Base-by-base conservation (phyloP, 176 grass and related monocot genomes). In the Typha latifolia region DNA sequence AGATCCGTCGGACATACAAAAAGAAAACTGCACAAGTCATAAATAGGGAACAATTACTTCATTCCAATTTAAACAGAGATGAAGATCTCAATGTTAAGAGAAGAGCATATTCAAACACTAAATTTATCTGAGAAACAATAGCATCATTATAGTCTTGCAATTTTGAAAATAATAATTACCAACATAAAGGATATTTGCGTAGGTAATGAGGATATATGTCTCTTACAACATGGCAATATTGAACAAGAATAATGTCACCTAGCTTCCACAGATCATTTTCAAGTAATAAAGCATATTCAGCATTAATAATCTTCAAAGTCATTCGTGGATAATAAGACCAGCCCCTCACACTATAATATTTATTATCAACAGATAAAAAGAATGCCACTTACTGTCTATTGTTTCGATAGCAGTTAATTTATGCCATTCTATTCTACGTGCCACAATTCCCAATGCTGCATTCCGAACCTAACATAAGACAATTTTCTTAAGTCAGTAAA, bases 1-100 rank as follows among this genome's bases (percentile, higher is more conserved):
- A 97, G 76, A 97, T 97, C n/a, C 83, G 81, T 69, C 49, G 78
- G 47, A 97, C 50, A 80, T 97, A 97, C 64, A 85, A 77, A 66
- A 92, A 83, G 69, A 91, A 97, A 86, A 97, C 93, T 97, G 78
- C 81, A 97, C 13, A 59, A 65, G 37, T 70, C 49, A 86, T 70
- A 71, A 34, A 48, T 78, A 18, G 51, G 4, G 4, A 53, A 53
- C 26, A 55, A 69, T 79, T 62, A 77, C 29, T 73, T 48, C 32
- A 16, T 57, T 57, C 4, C 16, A 57, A 20, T 20, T 57, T 8
- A 57, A 16, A 20, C 52, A 57, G 52, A 57, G 15, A 57, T 57
- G 68, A 59, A 12, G 49, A 49, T 74, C 51, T 48, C 34, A 74
- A 49, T 61, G 52, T 27, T 48, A 47, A 24, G 7, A 37, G 34